Conservation (phyloP, 108 stramenopile species). For the Cyclotella atomus region DNA sequence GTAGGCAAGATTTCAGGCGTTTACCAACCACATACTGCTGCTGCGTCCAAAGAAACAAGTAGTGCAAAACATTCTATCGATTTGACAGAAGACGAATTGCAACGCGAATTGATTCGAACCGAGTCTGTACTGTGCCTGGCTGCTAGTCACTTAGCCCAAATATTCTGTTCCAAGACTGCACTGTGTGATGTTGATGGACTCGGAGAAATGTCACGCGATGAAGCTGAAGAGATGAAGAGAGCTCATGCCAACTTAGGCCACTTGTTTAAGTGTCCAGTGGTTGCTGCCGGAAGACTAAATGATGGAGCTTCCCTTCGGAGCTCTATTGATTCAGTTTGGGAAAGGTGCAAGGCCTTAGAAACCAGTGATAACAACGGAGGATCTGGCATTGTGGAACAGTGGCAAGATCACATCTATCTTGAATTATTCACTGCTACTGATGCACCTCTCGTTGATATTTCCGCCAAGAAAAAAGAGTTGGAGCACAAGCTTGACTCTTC, state of each 20-base stretch:
- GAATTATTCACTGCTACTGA: constrained; percentile 25
- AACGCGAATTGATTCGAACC: constrained; percentile 17
- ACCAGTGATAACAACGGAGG: not conserved
- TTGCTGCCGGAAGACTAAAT: constrained; percentile 31
- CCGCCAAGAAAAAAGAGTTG: not conserved
- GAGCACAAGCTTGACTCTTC: constrained; percentile 17
- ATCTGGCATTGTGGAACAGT: constrained; percentile 30
- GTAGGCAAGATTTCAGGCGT: constrained; percentile 64
- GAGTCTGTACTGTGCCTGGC: constrained; percentile 65
- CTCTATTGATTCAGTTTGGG: constrained; percentile 34
- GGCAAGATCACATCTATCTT: constrained; percentile 35
- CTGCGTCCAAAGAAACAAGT: not conserved
- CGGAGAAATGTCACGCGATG: constrained; percentile 3
- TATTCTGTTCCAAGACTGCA: constrained; percentile 41
- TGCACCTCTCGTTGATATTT: constrained; percentile 8
- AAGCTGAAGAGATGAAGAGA: constrained; percentile 4
- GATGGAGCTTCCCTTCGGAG: constrained; percentile 23
- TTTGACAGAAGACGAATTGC: not conserved
- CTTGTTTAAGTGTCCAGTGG: constrained; percentile 11
- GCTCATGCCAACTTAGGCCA: too few relatives aligned
- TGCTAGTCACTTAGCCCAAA: constrained; percentile 63
- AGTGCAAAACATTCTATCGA: not conserved
- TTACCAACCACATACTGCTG: constrained; percentile 18
- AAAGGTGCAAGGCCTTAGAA: constrained; percentile 13
- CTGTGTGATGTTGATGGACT: constrained; percentile 52